These are phyloP conservation scores for Chalciporus piperatus DNA, from an alignment of 768 basidiomycete genomes.

Conservation along the genomic window DNA sequence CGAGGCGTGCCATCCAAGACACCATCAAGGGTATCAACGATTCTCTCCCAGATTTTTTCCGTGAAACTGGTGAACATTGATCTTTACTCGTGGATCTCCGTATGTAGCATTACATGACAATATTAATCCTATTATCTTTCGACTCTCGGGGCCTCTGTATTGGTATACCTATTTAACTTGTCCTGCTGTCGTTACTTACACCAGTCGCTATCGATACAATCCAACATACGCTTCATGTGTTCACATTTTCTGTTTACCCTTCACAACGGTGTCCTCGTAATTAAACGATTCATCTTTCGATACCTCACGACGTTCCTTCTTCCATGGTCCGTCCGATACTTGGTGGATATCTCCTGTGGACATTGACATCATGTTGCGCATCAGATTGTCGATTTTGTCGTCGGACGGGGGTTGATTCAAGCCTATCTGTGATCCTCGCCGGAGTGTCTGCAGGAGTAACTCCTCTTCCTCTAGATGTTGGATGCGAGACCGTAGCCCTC, in stretches of 20 bases:
- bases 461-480: constrained; percentile 44
- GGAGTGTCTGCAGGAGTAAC: constrained; percentile 38
- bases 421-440: constrained; percentile 35
- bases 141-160: background rate
- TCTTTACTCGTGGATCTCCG: background rate
- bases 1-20: constrained; percentile 54
- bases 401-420: constrained; percentile 36
- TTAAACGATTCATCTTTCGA: constrained; percentile 18
- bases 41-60: constrained; percentile 61
- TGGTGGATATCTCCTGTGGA: constrained; percentile 15
- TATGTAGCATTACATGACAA: background rate
- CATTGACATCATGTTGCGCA: constrained; percentile 39
- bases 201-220: background rate
- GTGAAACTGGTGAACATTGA: constrained; percentile 34
- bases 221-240: background rate
- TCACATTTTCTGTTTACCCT: constrained; percentile 24
- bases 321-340: constrained; percentile 33
- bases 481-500: constrained; percentile 35
- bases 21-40: constrained; percentile 57
- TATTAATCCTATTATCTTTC: background rate
- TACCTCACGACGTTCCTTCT: constrained; percentile 8
- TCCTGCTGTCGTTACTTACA: background rate
- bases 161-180: background rate
- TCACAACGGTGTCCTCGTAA: constrained; percentile 25
- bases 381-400: constrained; percentile 38